phyloP scores from a whole-genome alignment of 139 green algal species.

The Deuterostichococcus epilithicus region DNA sequence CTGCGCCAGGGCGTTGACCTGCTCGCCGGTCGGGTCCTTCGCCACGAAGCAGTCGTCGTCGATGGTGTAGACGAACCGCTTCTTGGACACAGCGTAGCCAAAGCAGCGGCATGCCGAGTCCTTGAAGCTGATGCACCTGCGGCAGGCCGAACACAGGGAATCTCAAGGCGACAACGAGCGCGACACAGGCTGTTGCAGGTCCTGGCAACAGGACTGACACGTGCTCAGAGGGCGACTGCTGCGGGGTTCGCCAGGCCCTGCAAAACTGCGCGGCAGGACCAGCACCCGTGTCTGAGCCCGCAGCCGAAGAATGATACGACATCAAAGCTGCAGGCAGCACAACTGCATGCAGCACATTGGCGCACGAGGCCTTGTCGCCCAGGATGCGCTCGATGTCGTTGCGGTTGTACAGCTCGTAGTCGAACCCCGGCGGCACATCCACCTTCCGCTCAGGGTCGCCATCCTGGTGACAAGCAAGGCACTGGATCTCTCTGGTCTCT shows the following conservation, averaged over 20 bases:
- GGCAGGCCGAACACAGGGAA: background rate
- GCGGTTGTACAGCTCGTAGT: constrained; percentile 93
- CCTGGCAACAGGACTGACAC: too few species aligned
- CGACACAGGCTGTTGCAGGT: too few species aligned
- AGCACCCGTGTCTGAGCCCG: too few species aligned
- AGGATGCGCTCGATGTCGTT: constrained; percentile 95
- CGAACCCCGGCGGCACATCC: constrained; percentile 77
- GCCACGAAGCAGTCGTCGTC: constrained; percentile 95
- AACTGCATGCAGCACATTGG: too few species aligned
- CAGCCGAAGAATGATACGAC: too few species aligned
- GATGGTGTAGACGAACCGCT: constrained; percentile 96
- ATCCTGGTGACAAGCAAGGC: constrained; percentile 40
- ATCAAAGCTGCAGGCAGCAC: too few species aligned
- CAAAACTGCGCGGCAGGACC: too few species aligned
- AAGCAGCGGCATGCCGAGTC: constrained; percentile 91
- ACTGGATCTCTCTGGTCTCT: too few species aligned
- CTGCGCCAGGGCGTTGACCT: constrained; percentile 94
- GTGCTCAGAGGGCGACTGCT: too few species aligned
- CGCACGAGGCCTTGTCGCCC: constrained; percentile 78
- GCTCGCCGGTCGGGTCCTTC: constrained; percentile 69
- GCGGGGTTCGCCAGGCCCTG: too few species aligned
- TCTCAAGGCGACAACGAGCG: background rate
- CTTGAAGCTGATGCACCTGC: constrained; percentile 90
- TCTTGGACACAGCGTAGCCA: constrained; percentile 91
- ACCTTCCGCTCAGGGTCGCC: constrained; percentile 82